Evolutionary conservation across 2,329 filamentous ascomycete genomes (phyloP).

Genomic region (Calcarisporium arbuscula): DNA sequence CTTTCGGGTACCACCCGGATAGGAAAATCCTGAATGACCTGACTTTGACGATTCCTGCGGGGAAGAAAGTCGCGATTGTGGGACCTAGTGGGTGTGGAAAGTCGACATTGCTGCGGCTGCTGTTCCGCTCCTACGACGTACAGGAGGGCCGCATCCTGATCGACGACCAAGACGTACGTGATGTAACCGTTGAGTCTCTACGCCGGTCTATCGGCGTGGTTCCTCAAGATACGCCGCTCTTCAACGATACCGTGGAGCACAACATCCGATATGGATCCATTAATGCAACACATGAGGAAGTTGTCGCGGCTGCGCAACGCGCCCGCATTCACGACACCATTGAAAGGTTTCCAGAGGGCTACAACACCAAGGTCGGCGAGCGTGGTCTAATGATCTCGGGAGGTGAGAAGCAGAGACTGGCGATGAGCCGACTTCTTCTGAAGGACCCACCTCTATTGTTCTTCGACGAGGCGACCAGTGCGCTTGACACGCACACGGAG

Average conservation of each 20-base stretch:
- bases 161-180: constrained; percentile 85
- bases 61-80: constrained; percentile 92
- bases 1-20: constrained; percentile 84
- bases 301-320: constrained; percentile 70
- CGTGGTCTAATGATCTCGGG: constrained; percentile 95
- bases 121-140: constrained; percentile 93
- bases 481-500: constrained; percentile 89
- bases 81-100: constrained; percentile 95
- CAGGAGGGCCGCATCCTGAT: constrained; percentile 81
- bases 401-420: constrained; percentile 87
- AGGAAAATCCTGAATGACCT: constrained; percentile 82
- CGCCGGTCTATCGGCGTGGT: constrained; percentile 87
- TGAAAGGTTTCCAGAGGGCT: constrained; percentile 74
- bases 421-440: constrained; percentile 73
- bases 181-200: constrained; percentile 75
- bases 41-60: constrained; percentile 83
- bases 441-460: constrained; percentile 88
- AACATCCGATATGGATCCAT: constrained; percentile 93
- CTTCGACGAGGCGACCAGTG: constrained; percentile 92
- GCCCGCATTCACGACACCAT: constrained; percentile 84
- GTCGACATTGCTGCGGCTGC: constrained; percentile 80
- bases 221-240: constrained; percentile 92
- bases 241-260: constrained; percentile 93
- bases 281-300: constrained; percentile 64
- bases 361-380: constrained; percentile 87